These are phyloP conservation scores for Candida sanyaensis DNA, from an alignment of 1,139 yeast genomes.

Conservation along the genomic window DNA sequence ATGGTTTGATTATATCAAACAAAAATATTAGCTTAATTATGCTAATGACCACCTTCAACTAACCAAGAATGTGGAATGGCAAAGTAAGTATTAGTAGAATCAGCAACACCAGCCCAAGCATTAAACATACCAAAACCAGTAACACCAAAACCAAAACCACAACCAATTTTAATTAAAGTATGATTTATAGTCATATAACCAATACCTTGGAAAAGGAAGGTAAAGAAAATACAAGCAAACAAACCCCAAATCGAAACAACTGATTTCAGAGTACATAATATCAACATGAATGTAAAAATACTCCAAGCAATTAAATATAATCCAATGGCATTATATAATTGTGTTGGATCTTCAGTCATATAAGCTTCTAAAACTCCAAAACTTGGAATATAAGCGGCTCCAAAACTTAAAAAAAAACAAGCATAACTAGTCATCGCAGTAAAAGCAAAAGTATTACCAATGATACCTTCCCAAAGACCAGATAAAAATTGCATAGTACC, in stretches of 20 bases:
- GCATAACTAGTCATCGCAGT: constrained; percentile 38
- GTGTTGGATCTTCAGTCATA: constrained; percentile 29
- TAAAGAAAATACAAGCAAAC: constrained; percentile 32
- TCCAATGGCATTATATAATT: constrained; percentile 34
- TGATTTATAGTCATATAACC: constrained; percentile 32
- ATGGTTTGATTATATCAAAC: too few relatives aligned
- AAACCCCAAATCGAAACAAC: constrained; percentile 33
- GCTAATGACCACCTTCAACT: not conserved
- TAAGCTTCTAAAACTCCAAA: constrained; percentile 59
- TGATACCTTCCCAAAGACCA: constrained; percentile 49
- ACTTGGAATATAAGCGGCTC: constrained; percentile 29
- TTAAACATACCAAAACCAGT: constrained; percentile 19
- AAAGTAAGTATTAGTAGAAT: constrained; percentile 59
- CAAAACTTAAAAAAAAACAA: constrained; percentile 37
- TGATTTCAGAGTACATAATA: constrained; percentile 38
- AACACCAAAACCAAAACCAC: constrained; percentile 67
- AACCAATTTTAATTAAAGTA: constrained; percentile 58
- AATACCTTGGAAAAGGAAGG: constrained; percentile 37
- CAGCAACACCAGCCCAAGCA: constrained; percentile 78
- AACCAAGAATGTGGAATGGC: constrained; percentile 2
- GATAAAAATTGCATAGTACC: constrained; percentile 45
- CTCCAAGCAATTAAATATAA: constrained; percentile 42
- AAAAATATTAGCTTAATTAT: too few relatives aligned
- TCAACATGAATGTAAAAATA: constrained; percentile 37
- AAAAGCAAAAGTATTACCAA: constrained; percentile 36